phyloP scores from a whole-genome alignment of 1,139 yeast species.

The Sugiyamaella novakii region DNA sequence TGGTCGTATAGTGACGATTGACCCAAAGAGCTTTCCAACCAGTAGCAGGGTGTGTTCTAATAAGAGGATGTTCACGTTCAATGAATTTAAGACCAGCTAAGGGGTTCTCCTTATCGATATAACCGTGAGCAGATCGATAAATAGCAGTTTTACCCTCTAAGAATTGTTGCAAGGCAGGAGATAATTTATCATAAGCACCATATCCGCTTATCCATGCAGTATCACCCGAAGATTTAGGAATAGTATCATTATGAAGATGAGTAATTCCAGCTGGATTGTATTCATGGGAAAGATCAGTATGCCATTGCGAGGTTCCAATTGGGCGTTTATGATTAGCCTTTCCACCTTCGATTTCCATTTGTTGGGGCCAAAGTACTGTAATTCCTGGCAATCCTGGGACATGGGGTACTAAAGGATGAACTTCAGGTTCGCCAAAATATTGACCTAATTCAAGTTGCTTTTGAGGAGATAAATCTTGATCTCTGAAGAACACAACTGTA shows the following conservation, averaged over 20 bases:
- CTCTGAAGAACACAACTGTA: slow-evolving; percentile 68
- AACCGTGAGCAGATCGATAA: slow-evolving; percentile 46
- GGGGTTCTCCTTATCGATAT: slow-evolving; percentile 18
- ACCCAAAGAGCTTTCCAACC: slow-evolving; percentile 61
- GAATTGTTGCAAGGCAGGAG: slow-evolving; percentile 59
- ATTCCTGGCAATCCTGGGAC: slow-evolving; percentile 51
- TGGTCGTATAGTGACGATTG: slow-evolving; percentile 61
- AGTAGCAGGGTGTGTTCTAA: slow-evolving; percentile 70
- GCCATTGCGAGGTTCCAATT: slow-evolving; percentile 49
- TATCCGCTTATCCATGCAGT: slow-evolving; percentile 66
- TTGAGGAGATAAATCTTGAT: slow-evolving; percentile 52
- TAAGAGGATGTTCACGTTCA: slow-evolving; percentile 57
- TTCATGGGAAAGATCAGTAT: slow-evolving; percentile 71
- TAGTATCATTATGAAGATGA: slow-evolving; percentile 59
- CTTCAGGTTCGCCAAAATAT: slow-evolving; percentile 69
- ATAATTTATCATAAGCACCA: slow-evolving; percentile 66
- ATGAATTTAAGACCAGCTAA: slow-evolving; percentile 15
- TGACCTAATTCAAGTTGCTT: slow-evolving; percentile 62
- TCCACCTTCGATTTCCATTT: slow-evolving; percentile 40
- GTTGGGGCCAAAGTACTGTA: slow-evolving; percentile 55
- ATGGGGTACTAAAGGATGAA: slow-evolving; percentile 76
- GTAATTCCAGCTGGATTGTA: slow-evolving; percentile 70
- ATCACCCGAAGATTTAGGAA: slow-evolving; percentile 57
- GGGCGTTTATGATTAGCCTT: slow-evolving; percentile 14
- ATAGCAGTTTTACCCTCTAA: slow-evolving; percentile 60